These are phyloP conservation scores for Tuber indicum DNA, from an alignment of 495 filamentous ascomycete species.

Conservation along the genomic window DNA sequence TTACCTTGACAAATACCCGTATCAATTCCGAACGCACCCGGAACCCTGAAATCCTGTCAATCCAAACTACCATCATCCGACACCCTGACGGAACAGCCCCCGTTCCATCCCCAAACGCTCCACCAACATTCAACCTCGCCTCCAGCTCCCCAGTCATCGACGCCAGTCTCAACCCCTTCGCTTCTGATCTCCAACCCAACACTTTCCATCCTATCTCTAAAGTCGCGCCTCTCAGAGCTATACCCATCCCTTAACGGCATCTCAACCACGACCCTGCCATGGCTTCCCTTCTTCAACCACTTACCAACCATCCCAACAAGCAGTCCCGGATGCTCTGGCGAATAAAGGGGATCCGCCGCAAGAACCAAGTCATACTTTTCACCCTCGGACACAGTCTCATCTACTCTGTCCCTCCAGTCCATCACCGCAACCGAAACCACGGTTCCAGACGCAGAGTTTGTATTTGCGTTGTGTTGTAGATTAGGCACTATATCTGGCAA, in stretches of 20 bases:
- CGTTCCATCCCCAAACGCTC: constrained; percentile 39
- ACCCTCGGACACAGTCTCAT: constrained; percentile 26
- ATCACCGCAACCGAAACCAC: constrained; percentile 52
- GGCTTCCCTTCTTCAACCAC: constrained; percentile 49
- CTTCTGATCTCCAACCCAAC: constrained; percentile 51
- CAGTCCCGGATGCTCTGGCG: constrained; percentile 57
- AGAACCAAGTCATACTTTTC: constrained; percentile 57
- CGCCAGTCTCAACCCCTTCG: constrained; percentile 59
- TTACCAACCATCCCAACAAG: constrained; percentile 54
- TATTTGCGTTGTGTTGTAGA: constrained; percentile 53
- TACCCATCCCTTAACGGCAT: constrained; percentile 60
- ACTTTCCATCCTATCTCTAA: constrained; percentile 51
- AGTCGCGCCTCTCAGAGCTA: constrained; percentile 49
- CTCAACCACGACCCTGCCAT: constrained; percentile 56
- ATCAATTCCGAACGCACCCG: not conserved
- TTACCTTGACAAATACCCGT: not conserved
- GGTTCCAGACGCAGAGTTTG: constrained; percentile 49
- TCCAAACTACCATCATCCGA: not conserved
- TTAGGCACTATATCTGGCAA: constrained; percentile 64
- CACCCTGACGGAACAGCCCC: not conserved
- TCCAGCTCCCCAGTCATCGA: constrained; percentile 63
- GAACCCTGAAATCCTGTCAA: not conserved
- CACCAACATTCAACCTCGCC: constrained; percentile 59
- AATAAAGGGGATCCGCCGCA: constrained; percentile 67
- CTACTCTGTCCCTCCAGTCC: constrained; percentile 56